phyloP scores from a whole-genome alignment of 768 basidiomycete genomes.

The Amanita exitialis region DNA sequence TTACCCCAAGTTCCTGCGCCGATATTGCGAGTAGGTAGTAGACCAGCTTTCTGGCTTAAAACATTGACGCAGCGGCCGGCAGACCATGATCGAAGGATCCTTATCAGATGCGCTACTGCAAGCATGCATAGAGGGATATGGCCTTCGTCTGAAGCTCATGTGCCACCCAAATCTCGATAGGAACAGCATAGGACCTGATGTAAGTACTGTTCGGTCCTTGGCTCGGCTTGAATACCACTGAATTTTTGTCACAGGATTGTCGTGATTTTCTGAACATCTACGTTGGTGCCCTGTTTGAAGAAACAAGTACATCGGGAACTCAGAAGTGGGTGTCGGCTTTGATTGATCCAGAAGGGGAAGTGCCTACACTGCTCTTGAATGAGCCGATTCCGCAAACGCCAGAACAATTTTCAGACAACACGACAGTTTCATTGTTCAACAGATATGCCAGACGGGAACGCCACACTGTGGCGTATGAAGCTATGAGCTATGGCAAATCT shows the following conservation, averaged over 20 bases:
- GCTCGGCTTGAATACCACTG: background rate
- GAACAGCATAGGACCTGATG: background rate
- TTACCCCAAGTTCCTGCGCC: background rate
- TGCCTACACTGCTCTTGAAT: background rate
- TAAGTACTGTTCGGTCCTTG: background rate
- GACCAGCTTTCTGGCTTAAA: too few relatives aligned
- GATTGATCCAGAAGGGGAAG: background rate
- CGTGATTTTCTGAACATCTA: background rate
- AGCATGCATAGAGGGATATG: background rate
- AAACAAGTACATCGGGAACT: background rate
- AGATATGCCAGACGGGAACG: background rate
- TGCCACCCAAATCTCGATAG: too few relatives aligned
- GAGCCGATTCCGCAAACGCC: background rate
- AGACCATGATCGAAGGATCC: background rate
- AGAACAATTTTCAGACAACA: background rate
- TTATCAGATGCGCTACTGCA: background rate
- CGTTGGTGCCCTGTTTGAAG: background rate
- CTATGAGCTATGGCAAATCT: background rate
- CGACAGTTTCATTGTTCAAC: background rate
- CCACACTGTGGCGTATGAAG: background rate
- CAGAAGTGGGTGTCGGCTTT: slow-evolving; percentile 3
- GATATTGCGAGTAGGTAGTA: background rate
- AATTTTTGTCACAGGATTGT: background rate
- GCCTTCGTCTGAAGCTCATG: background rate
- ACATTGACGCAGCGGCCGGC: too few relatives aligned